Evolutionary conservation across 108 stramenopile genomes (phyloP), one percentile per base, ranked within the genome.

Genomic region (Fragilaria crotonensis): DNA sequence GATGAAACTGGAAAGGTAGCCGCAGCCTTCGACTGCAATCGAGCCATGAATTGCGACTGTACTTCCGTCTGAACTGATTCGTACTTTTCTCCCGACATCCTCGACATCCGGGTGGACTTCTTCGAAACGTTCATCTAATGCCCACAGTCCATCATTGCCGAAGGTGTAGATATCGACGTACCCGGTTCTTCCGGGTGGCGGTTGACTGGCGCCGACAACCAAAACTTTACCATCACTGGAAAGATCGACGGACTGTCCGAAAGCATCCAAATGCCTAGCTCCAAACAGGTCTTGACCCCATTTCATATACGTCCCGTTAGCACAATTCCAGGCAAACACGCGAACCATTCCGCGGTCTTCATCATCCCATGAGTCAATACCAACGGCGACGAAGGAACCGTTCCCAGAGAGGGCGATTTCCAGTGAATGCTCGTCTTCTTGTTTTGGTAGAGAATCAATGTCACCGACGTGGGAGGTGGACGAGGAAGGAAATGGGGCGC

Each of bases 181-280:
- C 23, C 62, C 62, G 44, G 32, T 25, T 19, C 54, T 63, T 54
- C 62, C 62, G 0, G 62, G 62, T 48, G 52, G 52, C 19, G 62
- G 62, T 44, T 63, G 62, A 33, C 57, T 65, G 21, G 64, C 64
- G 3, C 64, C 64, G 17, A 65, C 64, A 0, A 30, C 64, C 27
- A 65, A 19, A 2, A 52, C 57, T 25, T 36, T 57, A 17, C 64
- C 64, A 30, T 58, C 55, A 2, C 21, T 22, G 17, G 56, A 57
- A 17, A 65, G 5, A 48, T 45, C 36, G 4, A 65, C 64, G 5
- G 55, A 47, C 44, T 47, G 25, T 26, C 64, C 64, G 31, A 65
- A 65, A 2, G 45, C 44, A 48, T 65, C 64, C 3, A 47, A 57
- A 3, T 29, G 20, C 17, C 57, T 30, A 20, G 25, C 52, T 5